Evolutionary conservation across 2,329 filamentous ascomycete genomes (phyloP).

Genomic region (Sporothrix luriei): DNA sequence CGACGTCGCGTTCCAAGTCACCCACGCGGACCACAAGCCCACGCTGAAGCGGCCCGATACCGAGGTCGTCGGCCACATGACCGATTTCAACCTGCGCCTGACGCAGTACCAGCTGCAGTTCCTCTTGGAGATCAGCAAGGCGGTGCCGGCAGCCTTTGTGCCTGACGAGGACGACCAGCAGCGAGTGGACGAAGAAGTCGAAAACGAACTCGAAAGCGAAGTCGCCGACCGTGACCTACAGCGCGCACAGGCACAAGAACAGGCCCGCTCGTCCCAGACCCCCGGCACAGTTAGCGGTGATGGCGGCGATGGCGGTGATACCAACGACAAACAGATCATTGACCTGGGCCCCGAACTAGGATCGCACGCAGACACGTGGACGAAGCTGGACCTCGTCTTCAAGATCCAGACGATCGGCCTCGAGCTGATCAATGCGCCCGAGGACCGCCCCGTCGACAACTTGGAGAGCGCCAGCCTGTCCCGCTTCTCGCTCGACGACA

Average conservation of each 20-base stretch:
- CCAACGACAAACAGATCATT: conserved; percentile 48
- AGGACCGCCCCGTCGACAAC: conserved; percentile 76
- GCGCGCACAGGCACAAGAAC: conserved; percentile 43
- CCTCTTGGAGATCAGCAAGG: conserved; percentile 80
- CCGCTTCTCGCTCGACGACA: conserved; percentile 91
- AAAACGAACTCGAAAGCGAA: conserved; percentile 74
- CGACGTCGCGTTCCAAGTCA: conserved; percentile 89
- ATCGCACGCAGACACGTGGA: conserved; percentile 74
- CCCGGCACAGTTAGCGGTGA: neutral
- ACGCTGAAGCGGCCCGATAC: conserved; percentile 82
- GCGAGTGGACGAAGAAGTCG: conserved; percentile 67
- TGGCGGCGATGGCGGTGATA: neutral
- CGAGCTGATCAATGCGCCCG: conserved; percentile 78
- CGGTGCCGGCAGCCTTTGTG: conserved; percentile 84
- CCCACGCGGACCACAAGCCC: conserved; percentile 81
- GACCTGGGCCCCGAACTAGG: conserved; percentile 71
- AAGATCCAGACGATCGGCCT: conserved; percentile 83
- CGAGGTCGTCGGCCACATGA: conserved; percentile 89
- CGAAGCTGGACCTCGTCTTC: conserved; percentile 90
- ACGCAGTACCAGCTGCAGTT: conserved; percentile 92
- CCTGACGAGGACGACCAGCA: conserved; percentile 60
- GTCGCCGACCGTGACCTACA: conserved; percentile 61
- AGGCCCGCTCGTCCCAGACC: conserved; percentile 46
- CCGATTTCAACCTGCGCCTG: conserved; percentile 84
- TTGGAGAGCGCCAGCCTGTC: conserved; percentile 81